These are phyloP conservation scores for Jaltomata sinuosa DNA, from an alignment of 257 asterid genomes.

Conservation along the genomic window DNA sequence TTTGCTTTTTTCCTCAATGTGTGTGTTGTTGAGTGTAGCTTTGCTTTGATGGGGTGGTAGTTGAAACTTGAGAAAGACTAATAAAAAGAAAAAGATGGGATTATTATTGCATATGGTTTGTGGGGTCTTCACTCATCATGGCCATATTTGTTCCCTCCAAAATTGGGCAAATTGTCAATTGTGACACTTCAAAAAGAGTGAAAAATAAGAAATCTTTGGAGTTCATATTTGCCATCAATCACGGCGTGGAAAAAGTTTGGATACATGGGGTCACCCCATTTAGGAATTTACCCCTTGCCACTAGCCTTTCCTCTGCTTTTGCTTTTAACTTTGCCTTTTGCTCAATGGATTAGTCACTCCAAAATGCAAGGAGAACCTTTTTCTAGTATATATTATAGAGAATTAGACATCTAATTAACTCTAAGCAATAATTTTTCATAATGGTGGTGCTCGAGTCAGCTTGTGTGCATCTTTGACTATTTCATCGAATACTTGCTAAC, in stretches of 20 bases:
- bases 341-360: background rate
- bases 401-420: background rate
- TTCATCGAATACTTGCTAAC: background rate
- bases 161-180: background rate
- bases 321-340: background rate
- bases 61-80: conserved; percentile 18
- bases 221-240: conserved; percentile 20
- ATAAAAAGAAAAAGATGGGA: background rate
- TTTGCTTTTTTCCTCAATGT: background rate
- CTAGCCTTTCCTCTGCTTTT: background rate
- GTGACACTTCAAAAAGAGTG: conserved; percentile 8
- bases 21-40: background rate
- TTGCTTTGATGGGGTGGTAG: conserved; percentile 6
- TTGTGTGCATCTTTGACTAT: background rate
- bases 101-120: background rate
- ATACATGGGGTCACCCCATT: background rate
- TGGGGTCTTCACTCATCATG: conserved; percentile 9
- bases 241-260: conserved; percentile 11
- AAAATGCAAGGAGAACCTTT: background rate
- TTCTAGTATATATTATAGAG: background rate
- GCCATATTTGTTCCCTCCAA: conserved; percentile 3
- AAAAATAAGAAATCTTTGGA: conserved; percentile 19
- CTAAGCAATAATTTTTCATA: background rate
- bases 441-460: accelerated
- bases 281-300: background rate